These are phyloP conservation scores for Acacia acuminata DNA, from an alignment of 306 rosid genomes.

Conservation along the genomic window DNA sequence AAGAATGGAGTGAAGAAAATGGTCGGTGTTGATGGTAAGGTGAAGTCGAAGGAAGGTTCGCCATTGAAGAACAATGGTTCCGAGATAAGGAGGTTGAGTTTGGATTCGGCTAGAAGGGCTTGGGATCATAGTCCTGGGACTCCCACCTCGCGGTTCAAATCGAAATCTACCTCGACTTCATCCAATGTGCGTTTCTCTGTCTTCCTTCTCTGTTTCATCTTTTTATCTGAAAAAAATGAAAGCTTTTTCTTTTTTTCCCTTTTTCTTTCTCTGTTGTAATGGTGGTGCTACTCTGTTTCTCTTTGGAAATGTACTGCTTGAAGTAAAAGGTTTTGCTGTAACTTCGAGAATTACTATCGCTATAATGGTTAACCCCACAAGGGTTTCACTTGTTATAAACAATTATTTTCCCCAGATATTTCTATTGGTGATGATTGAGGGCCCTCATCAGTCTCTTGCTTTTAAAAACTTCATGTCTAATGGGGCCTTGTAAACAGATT, in stretches of 20 bases:
- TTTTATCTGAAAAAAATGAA: background rate
- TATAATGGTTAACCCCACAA: background rate
- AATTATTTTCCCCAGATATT: background rate
- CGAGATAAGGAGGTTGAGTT: constrained; percentile 63
- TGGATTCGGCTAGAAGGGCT: constrained; percentile 64
- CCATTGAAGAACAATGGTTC: constrained; percentile 14
- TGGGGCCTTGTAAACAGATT: constrained; percentile 17
- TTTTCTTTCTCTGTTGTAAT: background rate
- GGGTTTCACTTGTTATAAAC: background rate
- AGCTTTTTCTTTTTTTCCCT: background rate
- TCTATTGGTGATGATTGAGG: constrained; percentile 32
- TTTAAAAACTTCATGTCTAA: constrained; percentile 17
- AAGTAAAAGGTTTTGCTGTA: background rate
- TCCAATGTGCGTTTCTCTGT: constrained; percentile 31
- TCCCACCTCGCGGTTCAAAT: constrained; percentile 31
- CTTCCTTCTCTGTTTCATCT: background rate
- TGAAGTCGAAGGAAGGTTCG: background rate
- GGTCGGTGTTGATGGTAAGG: background rate
- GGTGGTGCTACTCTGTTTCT: background rate
- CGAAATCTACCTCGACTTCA: constrained; percentile 34
- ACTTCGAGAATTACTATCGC: background rate
- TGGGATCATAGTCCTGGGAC: constrained; percentile 47
- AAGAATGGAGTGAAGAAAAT: constrained; percentile 17
- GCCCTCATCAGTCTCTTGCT: constrained; percentile 22
- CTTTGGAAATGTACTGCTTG: background rate